These are phyloP conservation scores for Marchantia paleacea DNA, from an alignment of 225 moss, liverwort and hornwort genomes.

Conservation along the genomic window DNA sequence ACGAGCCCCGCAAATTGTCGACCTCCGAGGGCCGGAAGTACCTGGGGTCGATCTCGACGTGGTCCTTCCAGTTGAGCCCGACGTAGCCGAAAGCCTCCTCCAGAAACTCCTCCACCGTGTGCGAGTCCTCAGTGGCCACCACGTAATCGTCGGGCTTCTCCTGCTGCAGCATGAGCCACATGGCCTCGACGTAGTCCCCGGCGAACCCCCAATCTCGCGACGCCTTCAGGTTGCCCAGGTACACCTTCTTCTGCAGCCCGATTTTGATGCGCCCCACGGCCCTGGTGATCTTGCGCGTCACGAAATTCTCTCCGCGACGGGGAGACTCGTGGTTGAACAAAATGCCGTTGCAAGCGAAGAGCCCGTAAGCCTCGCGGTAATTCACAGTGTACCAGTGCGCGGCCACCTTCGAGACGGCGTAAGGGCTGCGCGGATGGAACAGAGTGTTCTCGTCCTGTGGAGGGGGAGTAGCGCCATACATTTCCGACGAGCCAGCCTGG, in stretches of 20 bases:
- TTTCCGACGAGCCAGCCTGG: slow-evolving; percentile 95
- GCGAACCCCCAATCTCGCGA: slow-evolving; percentile 98
- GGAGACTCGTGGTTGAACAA: slow-evolving; percentile 97
- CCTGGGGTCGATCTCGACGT: slow-evolving; percentile 82
- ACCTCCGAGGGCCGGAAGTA: slow-evolving; percentile 87
- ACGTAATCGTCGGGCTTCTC: slow-evolving; percentile 67
- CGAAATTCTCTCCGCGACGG: slow-evolving; percentile 87
- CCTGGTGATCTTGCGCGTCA: slow-evolving; percentile 82
- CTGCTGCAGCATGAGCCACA: slow-evolving; percentile 94
- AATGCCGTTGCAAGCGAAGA: slow-evolving; percentile 94
- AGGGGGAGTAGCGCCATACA: slow-evolving; percentile 91
- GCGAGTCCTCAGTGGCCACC: slow-evolving; percentile 74
- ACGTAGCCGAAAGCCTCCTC: slow-evolving; percentile 64
- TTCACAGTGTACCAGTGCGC: slow-evolving; percentile 90
- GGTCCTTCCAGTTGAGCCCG: slow-evolving; percentile 72
- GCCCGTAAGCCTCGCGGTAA: slow-evolving; percentile 89
- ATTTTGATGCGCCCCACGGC: slow-evolving; percentile 87
- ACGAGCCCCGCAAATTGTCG: slow-evolving; percentile 63
- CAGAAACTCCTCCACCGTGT: slow-evolving; percentile 83
- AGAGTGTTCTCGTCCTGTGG: slow-evolving; percentile 78
- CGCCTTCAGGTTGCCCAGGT: slow-evolving; percentile 80
- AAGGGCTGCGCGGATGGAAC: slow-evolving; percentile 92
- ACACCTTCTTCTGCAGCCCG: slow-evolving; percentile 90
- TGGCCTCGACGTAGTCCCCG: slow-evolving; percentile 78
- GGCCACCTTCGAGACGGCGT: slow-evolving; percentile 86